A percentile compares a stretch with the other conserved stretches of the same genome.
phyloP scores from a whole-genome alignment of 805 yeast species.

The Aciculoconidium aculeatum region DNA sequence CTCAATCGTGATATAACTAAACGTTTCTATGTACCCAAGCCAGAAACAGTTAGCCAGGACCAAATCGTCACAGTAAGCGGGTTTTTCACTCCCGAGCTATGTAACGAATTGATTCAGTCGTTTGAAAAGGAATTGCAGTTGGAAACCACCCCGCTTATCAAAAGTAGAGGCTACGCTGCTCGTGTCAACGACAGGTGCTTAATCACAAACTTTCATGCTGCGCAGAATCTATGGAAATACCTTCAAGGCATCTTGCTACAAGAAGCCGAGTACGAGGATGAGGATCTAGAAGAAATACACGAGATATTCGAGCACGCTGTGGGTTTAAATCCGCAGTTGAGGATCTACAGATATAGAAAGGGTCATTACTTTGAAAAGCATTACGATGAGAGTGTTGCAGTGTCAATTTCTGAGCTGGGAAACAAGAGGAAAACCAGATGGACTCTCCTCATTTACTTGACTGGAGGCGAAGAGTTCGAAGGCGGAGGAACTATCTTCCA shows the following conservation, averaged over 20 bases:
- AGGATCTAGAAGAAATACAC: slow-evolving; percentile 17
- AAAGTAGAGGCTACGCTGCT: slow-evolving; percentile 50
- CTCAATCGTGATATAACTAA: slow-evolving; percentile 8
- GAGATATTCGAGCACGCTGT: slow-evolving; percentile 31
- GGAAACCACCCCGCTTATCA: slow-evolving; percentile 44
- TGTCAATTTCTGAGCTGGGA: slow-evolving; percentile 19
- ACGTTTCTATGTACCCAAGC: slow-evolving; percentile 15
- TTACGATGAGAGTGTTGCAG: slow-evolving; percentile 51
- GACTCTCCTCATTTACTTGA: slow-evolving; percentile 54
- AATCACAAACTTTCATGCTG: slow-evolving; percentile 33
- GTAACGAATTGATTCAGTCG: slow-evolving; percentile 34
- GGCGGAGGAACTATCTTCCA: slow-evolving; percentile 62
- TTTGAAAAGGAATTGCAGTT: slow-evolving; percentile 23
- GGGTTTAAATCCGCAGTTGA: slow-evolving; percentile 50
- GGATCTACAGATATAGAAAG: slow-evolving; percentile 48
- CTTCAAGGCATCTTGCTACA: slow-evolving; percentile 25
- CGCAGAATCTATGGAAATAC: slow-evolving; percentile 38
- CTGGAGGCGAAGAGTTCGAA: slow-evolving; percentile 48
- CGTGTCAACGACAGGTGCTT: slow-evolving; percentile 49
- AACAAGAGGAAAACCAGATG: slow-evolving; percentile 37
- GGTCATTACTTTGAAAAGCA: slow-evolving; percentile 60
- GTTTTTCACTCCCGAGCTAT: slow-evolving; percentile 30
- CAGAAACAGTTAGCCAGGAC: slow-evolving; percentile 20
- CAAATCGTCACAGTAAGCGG: slow-evolving; percentile 38
- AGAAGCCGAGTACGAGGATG: slow-evolving; percentile 22